phyloP scores from a whole-genome alignment of 192 early-diverging fungal species.

The Powellomyces hirtus region DNA sequence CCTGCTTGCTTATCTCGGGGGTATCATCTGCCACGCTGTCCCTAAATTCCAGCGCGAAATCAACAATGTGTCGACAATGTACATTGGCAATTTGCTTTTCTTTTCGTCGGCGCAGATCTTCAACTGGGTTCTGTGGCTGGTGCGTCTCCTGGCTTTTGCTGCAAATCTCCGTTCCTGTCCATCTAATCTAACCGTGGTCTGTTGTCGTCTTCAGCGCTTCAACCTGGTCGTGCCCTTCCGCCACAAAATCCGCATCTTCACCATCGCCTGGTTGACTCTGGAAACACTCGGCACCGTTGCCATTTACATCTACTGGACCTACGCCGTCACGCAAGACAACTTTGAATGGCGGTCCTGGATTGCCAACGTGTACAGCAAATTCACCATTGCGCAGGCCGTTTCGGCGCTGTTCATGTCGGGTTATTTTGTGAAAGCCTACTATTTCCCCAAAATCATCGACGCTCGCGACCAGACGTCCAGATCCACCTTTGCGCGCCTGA shows the following conservation, averaged over 20 bases:
- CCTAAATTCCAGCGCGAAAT: background rate
- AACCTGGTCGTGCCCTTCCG: slow-evolving; percentile 18
- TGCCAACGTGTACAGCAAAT: background rate
- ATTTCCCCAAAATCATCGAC: slow-evolving; percentile 4
- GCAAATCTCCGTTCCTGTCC: background rate
- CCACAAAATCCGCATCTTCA: background rate
- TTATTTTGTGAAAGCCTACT: slow-evolving; percentile 18
- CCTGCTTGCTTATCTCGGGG: background rate
- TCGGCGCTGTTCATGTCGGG: slow-evolving; percentile 10
- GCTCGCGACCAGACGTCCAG: background rate
- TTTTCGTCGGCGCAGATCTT: slow-evolving; percentile 5
- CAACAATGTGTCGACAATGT: slow-evolving; percentile 2
- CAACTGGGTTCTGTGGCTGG: slow-evolving; percentile 24
- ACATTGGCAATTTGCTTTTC: slow-evolving; percentile 12
- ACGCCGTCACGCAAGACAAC: background rate
- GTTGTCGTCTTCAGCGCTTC: slow-evolving; percentile 4
- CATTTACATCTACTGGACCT: slow-evolving; percentile 12
- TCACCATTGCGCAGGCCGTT: slow-evolving; percentile 7
- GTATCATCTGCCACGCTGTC: background rate
- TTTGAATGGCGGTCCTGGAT: background rate
- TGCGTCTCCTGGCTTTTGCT: background rate
- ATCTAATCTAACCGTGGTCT: background rate
- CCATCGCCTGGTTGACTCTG: slow-evolving; percentile 3
- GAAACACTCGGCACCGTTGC: background rate
- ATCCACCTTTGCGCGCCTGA: background rate